Evolutionary conservation across 768 basidiomycete genomes (phyloP), one percentile per base, ranked within the genome.

Genomic region (Suillus discolor): DNA sequence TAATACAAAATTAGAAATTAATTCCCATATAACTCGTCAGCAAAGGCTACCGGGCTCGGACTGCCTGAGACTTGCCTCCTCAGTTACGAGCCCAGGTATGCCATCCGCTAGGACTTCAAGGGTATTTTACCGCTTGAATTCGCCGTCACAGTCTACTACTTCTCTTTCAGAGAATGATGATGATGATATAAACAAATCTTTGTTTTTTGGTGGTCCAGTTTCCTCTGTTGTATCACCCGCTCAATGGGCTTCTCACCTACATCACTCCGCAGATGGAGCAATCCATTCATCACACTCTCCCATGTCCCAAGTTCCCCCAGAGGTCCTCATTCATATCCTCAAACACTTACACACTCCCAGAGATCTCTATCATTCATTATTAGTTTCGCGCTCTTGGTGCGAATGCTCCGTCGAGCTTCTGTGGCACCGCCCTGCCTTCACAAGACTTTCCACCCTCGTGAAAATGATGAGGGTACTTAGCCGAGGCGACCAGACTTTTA

Each of bases 371-470:
- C 81, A 83, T 68, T 84, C 87, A 47, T 83, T 96, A 66, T 87
- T 90, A 64, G 96, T 98, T 34, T 95, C 89, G 23, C 89, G 93
- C 65, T 84, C 88, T 34, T 99, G 97, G 96, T 98, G 95, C 83
- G 91, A 96, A 74, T 97, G 95, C 77, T 89, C 94, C 38, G 95
- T 96, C 51, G 94, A 98, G 77, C 85, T 98, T 25, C 83, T 99
- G 28, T 99, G 96, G 96, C 91, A 95, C 77, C 91, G 93, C 72
- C 96, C 96, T 23, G 82, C 83, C 62, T 88, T 99, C 73, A 81
- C 87, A 31, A 87, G 86, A 65, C 82, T 87, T 64, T 79, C 84
- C 63, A 89, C 91, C 44, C 85, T 97, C 62, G 83, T 89, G 73
- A 89, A 89, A 77, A 90, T 98, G 86, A 85, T 93, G 71, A 80